Percentiles rank a stretch among this genome's conserved stretches.
phyloP scores from a whole-genome alignment of 306 rosid genomes.

The Quercus suber region DNA sequence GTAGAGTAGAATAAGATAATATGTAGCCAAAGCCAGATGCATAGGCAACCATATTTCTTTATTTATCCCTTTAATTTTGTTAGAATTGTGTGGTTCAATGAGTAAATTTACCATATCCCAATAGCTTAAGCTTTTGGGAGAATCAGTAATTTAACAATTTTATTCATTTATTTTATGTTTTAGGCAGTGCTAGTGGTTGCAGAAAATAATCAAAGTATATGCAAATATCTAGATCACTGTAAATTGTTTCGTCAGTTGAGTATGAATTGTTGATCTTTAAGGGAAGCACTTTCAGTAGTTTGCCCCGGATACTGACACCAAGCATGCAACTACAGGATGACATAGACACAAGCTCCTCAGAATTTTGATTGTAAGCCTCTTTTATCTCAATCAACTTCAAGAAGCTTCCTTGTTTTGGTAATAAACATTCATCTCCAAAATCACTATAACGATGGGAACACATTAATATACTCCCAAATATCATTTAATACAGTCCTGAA shows the following conservation, averaged over 20 bases:
- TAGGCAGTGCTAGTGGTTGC: not conserved
- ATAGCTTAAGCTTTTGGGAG: too few species aligned
- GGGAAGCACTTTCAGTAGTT: not conserved
- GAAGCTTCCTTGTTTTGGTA: not conserved
- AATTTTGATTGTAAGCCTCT: not conserved
- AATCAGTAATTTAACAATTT: too few species aligned
- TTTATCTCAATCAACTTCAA: not conserved
- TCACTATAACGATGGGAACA: not conserved
- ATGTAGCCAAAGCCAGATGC: not conserved
- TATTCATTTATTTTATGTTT: not conserved
- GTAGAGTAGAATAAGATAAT: not conserved
- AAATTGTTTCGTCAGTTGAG: not conserved
- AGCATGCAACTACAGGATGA: not conserved
- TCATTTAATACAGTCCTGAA: not conserved
- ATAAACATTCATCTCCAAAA: not conserved
- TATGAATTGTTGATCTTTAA: not conserved
- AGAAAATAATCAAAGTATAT: not conserved
- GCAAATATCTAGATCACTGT: not conserved
- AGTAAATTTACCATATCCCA: too few species aligned
- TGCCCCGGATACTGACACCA: not conserved
- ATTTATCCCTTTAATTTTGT: not conserved
- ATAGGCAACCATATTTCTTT: not conserved
- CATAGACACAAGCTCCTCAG: not conserved
- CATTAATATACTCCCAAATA: not conserved
- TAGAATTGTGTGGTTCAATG: too few species aligned